Base-by-base conservation (phyloP, 2,329 filamentous ascomycete genomes). In the Colletotrichum cordylinicola region DNA sequence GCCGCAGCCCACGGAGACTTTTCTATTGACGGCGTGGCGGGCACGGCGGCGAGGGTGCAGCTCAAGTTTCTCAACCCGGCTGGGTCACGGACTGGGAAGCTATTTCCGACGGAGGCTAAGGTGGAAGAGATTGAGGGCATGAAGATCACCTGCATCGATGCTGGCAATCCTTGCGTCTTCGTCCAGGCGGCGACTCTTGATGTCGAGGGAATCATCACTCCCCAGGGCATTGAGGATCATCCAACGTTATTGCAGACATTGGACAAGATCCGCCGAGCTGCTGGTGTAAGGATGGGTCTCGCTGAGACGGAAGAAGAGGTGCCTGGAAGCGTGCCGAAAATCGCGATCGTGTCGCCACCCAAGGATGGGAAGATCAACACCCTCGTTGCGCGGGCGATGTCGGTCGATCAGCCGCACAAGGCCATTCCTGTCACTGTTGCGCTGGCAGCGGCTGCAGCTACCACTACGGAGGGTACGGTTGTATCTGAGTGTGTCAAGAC, bases 101-200 rank as follows among this genome's bases (percentile, higher is more conserved):
- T 91, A 3, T 81, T 93, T 3, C 91, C 91, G 0, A 94, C 93
- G 0, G 91, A 91, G 0, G 90, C 88, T 52, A 80, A 84, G 0
- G 80, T 88, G 0, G 91, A 94, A 79, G 80, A 68, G 0, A 84
- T 94, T 18, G 84, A 87, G 9, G 86, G 85, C 0, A 81, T 91
- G 6, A 78, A 81, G 5, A 90, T 88, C 0, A 93, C 91, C 1
- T 90, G 92, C 31, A 87, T 93, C 2, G 93, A 94, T 77, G 91
- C 91, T 1, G 89, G 89, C 2, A 94, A 93, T 78, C 93, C 93
- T 0, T 90, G 90, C 62, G 87, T 93, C 16, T 94, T 94, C 79
- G 84, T 94, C 1, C 84, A 84, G 9, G 91, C 92, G 0, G 80
- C 84, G 3, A 89, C 91, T 74, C 79, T 94, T 1, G 87, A 84